phyloP scores from a whole-genome alignment of 305 asterid genomes.

The Rubia balearica region DNA sequence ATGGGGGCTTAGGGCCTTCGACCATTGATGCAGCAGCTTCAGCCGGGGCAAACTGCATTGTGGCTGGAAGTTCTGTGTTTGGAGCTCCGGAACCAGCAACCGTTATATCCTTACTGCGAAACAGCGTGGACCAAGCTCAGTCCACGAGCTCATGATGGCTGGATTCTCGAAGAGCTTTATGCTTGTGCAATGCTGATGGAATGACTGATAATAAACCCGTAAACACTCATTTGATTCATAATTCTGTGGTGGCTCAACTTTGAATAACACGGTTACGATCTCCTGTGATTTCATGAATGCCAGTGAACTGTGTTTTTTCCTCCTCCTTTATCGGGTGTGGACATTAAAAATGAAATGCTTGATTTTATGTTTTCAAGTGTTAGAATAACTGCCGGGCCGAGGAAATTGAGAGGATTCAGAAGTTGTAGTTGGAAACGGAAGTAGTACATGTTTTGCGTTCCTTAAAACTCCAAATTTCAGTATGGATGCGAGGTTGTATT shows the following conservation, averaged over 20 bases:
- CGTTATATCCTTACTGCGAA: conserved; percentile 46
- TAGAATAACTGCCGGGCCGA: background rate
- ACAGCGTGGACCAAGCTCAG: conserved; percentile 43
- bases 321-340: background rate
- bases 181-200: background rate
- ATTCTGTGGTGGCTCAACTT: too few relatives aligned
- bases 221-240: too few relatives aligned
- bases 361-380: background rate
- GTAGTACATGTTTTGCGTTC: background rate
- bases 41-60: conserved; percentile 82
- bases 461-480: too few relatives aligned
- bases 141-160: background rate
- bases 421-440: background rate
- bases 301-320: background rate
- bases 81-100: conserved; percentile 71
- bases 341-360: background rate
- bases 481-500: background rate
- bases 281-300: background rate
- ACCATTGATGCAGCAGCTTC: conserved; percentile 62
- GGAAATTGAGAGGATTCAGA: background rate
- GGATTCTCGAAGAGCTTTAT: too few relatives aligned
- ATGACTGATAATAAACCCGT: background rate
- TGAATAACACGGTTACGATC: background rate
- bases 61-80: conserved; percentile 75
- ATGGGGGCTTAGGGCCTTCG: conserved; percentile 85